Conservation (phyloP, 2,329 filamentous ascomycete genomes). For the Paracoccidioides brasiliensis region DNA sequence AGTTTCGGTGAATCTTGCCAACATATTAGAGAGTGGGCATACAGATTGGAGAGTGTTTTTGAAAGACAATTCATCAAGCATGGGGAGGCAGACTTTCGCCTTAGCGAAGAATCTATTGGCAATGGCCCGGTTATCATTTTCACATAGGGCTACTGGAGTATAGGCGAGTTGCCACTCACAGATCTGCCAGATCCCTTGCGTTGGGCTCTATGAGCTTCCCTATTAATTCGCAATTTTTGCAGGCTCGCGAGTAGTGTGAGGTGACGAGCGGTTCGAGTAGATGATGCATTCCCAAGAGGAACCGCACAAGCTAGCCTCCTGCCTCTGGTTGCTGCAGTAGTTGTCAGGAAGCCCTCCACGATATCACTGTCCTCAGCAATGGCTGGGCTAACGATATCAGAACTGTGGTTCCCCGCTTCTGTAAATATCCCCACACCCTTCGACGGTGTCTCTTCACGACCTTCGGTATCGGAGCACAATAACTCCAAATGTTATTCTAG, state of each 20-base stretch:
- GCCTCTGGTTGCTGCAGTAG: constrained; percentile 12
- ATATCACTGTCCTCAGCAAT: constrained; percentile 42
- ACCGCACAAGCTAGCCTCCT: constrained; percentile 14
- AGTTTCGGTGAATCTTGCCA: constrained; percentile 34
- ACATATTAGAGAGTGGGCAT: constrained; percentile 40
- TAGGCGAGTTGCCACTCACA: constrained; percentile 23
- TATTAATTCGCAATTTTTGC: constrained; percentile 34
- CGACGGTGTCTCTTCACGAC: background rate
- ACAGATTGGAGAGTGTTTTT: constrained; percentile 36
- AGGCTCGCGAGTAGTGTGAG: constrained; percentile 14
- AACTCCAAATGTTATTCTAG: background rate
- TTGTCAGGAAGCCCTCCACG: constrained; percentile 39
- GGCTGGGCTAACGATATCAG: constrained; percentile 41
- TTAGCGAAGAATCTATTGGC: constrained; percentile 36
- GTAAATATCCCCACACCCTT: constrained; percentile 10
- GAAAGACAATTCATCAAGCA: constrained; percentile 40
- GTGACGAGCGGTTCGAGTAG: constrained; percentile 12
- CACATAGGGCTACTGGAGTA: background rate
- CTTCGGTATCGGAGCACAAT: background rate
- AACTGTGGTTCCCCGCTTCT: constrained; percentile 24
- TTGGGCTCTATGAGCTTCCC: constrained; percentile 41
- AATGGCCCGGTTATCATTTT: background rate
- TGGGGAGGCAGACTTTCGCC: constrained; percentile 41
- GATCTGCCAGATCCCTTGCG: constrained; percentile 29
- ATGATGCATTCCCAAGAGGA: constrained; percentile 8